phyloP scores from a whole-genome alignment of 768 basidiomycete species.

The Suillus subluteus region DNA sequence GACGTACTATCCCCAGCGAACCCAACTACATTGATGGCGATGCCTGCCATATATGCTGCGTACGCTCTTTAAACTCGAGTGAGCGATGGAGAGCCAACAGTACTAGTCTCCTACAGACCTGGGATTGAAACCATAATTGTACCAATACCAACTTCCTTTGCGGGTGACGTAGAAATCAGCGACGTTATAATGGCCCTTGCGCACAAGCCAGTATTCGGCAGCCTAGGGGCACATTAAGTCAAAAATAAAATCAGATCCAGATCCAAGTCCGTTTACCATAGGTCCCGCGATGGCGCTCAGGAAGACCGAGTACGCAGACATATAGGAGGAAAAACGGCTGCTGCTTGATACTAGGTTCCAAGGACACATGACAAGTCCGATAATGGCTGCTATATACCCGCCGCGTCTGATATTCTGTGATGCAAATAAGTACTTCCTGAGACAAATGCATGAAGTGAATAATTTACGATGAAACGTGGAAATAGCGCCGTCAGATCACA shows the following conservation, averaged over 20 bases:
- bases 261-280: constrained; percentile 45
- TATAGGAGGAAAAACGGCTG: constrained; percentile 75
- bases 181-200: constrained; percentile 64
- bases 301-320: constrained; percentile 79
- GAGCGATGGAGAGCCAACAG: background rate
- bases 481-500: constrained; percentile 76
- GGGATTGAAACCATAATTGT: constrained; percentile 70
- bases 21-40: constrained; percentile 77
- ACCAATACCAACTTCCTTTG: constrained; percentile 68
- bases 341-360: constrained; percentile 72
- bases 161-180: constrained; percentile 63
- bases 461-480: constrained; percentile 66
- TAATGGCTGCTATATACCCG: constrained; percentile 73
- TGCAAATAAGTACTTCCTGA: background rate
- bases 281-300: constrained; percentile 79
- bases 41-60: constrained; percentile 66
- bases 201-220: constrained; percentile 72
- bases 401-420: constrained; percentile 74
- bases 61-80: constrained; percentile 46
- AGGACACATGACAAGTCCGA: constrained; percentile 71
- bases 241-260: too few relatives aligned
- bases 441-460: background rate
- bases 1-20: constrained; percentile 68
- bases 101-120: constrained; percentile 38
- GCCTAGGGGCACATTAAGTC: constrained; percentile 43